Percentiles rank a stretch among this genome's conserved stretches.
Evolutionary conservation across 1,139 yeast species (phyloP).

Genomic region (Lipomyces yarrowii): DNA sequence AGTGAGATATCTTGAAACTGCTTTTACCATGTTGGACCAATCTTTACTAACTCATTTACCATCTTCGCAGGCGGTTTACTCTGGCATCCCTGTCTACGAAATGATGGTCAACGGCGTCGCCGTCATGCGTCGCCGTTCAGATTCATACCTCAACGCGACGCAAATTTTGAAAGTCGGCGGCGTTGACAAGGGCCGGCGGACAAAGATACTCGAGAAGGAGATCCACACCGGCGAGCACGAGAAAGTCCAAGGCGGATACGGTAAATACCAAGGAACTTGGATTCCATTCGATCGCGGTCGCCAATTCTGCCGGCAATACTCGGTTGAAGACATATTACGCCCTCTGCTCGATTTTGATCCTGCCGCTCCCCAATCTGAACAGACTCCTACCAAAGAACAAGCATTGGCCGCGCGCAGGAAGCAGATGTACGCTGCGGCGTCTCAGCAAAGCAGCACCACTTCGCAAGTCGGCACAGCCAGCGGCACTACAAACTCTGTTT

Average conservation of each 20-base stretch:
- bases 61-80: constrained; percentile 52
- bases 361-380: constrained; percentile 48
- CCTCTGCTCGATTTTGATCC: constrained; percentile 66
- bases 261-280: constrained; percentile 95
- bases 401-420: constrained; percentile 47
- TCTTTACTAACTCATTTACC: not conserved
- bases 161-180: constrained; percentile 88
- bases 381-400: constrained; percentile 63
- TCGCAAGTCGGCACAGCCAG: constrained; percentile 10
- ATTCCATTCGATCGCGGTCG: constrained; percentile 71
- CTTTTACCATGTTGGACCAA: not conserved
- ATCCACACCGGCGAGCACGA: constrained; percentile 86
- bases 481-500: constrained; percentile 1
- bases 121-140: constrained; percentile 78
- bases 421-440: constrained; percentile 32
- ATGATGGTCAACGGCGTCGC: constrained; percentile 70
- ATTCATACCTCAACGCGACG: constrained; percentile 89
- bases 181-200: constrained; percentile 81
- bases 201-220: constrained; percentile 82
- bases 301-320: constrained; percentile 62
- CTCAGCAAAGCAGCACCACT: constrained; percentile 16
- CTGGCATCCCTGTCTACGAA: constrained; percentile 70
- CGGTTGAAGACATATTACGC: constrained; percentile 60
- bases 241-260: constrained; percentile 94
- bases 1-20: constrained; percentile 10